A percentile compares a stretch with the other conserved stretches of the same genome.
phyloP scores from a whole-genome alignment of 768 basidiomycete genomes.

The Hericium coralloides region DNA sequence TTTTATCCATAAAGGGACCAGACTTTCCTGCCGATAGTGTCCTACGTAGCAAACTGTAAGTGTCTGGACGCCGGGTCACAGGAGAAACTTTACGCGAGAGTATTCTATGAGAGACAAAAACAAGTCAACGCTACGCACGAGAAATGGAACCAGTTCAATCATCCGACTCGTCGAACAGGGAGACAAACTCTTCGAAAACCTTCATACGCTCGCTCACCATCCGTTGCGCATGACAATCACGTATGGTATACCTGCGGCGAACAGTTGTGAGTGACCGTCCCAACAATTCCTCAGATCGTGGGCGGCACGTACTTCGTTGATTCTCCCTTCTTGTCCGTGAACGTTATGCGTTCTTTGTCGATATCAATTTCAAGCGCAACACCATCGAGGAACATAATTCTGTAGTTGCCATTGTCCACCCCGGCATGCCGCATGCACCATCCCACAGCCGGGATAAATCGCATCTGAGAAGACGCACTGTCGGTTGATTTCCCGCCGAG shows the following conservation, averaged over 20 bases:
- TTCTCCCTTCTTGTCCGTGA: constrained; percentile 21
- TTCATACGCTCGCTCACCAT: constrained; percentile 32
- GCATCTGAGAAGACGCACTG: constrained; percentile 19
- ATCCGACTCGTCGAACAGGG: constrained; percentile 27
- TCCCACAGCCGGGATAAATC: constrained; percentile 31
- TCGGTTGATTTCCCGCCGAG: not conserved
- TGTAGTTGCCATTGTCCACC: constrained; percentile 24
- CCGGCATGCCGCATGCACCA: constrained; percentile 34
- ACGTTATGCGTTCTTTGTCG: constrained; percentile 34
- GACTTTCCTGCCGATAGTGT: too few species aligned
- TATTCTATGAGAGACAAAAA: too few species aligned
- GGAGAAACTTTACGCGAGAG: not conserved
- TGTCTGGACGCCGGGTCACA: not conserved
- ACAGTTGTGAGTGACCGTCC: too few species aligned
- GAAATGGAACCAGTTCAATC: not conserved
- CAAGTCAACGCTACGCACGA: not conserved
- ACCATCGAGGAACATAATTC: constrained; percentile 37
- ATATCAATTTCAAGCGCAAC: constrained; percentile 31
- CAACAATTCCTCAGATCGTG: not conserved
- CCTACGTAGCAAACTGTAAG: too few species aligned
- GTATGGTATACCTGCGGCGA: constrained; percentile 24
- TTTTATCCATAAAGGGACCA: too few species aligned
- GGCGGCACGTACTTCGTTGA: constrained; percentile 20
- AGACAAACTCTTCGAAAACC: constrained; percentile 32
- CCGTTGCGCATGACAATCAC: constrained; percentile 23